Evolutionary conservation across 768 basidiomycete species (phyloP).

Genomic region (Tremella fuciformis): DNA sequence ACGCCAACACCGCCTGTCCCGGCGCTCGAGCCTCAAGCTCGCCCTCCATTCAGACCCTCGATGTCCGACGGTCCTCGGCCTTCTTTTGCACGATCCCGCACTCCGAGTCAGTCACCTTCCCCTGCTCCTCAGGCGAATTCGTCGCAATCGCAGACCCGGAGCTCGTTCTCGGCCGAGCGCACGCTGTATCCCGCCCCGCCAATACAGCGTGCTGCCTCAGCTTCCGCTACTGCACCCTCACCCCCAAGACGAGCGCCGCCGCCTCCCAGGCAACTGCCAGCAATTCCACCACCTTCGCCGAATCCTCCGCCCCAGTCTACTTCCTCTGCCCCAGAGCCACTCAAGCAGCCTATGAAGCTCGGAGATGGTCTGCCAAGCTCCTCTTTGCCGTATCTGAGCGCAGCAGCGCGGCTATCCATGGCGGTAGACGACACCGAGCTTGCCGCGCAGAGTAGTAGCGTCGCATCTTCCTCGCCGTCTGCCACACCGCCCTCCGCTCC

Average conservation of each 20-base stretch:
- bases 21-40: not conserved
- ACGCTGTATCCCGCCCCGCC: conserved; percentile 31
- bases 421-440: not conserved
- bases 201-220: conserved; percentile 19
- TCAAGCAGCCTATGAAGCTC: conserved; percentile 6
- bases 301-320: conserved; percentile 6
- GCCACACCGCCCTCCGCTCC: conserved; percentile 4
- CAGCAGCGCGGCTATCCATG: conserved; percentile 5
- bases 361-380: conserved; percentile 15
- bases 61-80: conserved; percentile 18
- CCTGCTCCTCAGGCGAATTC: not conserved
- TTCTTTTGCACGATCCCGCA: conserved; percentile 13
- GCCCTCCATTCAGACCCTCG: conserved; percentile 17
- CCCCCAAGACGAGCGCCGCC: conserved; percentile 2
- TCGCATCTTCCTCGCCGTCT: conserved; percentile 11
- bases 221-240: conserved; percentile 6
- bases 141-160: not conserved
- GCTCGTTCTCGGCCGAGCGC: conserved; percentile 22
- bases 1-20: conserved; percentile 23
- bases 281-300: conserved; percentile 20
- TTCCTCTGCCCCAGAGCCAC: conserved; percentile 4
- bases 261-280: conserved; percentile 17
- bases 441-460: not conserved
- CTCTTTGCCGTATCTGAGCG: conserved; percentile 30
- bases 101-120: conserved; percentile 1